Evolutionary conservation across 129 eudicot genomes (phyloP), one percentile per base, ranked within the genome.

Genomic region (Apium graveolens): DNA sequence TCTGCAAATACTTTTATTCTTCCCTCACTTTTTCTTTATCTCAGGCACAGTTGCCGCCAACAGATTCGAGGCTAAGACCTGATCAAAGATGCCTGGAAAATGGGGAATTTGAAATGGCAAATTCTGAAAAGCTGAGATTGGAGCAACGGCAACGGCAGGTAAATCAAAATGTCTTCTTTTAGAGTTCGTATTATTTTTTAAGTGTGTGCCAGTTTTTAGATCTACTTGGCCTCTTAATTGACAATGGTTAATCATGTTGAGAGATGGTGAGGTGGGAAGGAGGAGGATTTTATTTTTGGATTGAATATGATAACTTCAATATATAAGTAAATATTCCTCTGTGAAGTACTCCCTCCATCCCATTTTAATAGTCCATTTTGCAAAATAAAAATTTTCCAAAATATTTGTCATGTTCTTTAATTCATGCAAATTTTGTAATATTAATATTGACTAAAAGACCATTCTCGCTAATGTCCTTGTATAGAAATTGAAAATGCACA

Each of bases 81-180:
- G 98, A 94, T 79, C 98, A 94, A 78, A 88, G 96, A 80, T 88
- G 93, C 85, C 83, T 94, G 87, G 98, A 94, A 80, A 94, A 91
- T 78, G 98, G 98, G 72, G 96, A 94, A 81, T 91, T 86, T 85
- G 98, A 94, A 75, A 88, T 71, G 89, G 98, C 98, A 32, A 94
- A 91, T 85, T 85, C 90, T 11, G 98, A 94, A 86, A 94, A 94
- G 80, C 83, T 89, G 81, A 93, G 98, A 57, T 82, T 94, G n/a
- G 98, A 94, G 83, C 96, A 94, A 78, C 86, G 89, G 70, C 98
- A 94, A 76, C 89, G 98, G 46, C 93, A 94, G 98, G 98, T 94
- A 91, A 10, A 11, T 60, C 16, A 5, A 46, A 45, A 44, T 51
- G 4, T 18, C 71, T 78, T 35, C 2, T 18, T 77, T 42, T 49